A percentile compares a stretch with the other conserved stretches of the same genome.
Conservation (phyloP, 257 asterid genomes). For the Capsicum baccatum region DNA sequence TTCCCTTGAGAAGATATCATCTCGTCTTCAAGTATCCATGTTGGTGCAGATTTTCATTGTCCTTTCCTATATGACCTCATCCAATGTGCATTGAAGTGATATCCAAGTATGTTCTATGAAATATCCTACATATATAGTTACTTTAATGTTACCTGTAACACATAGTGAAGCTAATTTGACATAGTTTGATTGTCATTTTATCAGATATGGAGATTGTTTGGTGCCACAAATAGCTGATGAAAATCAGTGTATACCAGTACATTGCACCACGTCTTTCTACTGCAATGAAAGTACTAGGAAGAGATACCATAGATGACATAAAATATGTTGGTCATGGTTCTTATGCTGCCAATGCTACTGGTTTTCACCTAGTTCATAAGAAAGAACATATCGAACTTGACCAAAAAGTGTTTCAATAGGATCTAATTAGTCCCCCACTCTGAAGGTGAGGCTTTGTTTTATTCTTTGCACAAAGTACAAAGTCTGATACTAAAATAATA, state of each 20-base stretch:
- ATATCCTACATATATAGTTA: neutral
- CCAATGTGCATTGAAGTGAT: constrained; percentile 90
- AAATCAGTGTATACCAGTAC: constrained; percentile 88
- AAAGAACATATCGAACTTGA: constrained; percentile 75
- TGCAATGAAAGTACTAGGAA: constrained; percentile 68
- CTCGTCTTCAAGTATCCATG: constrained; percentile 45
- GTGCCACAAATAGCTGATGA: constrained; percentile 97
- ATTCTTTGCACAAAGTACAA: constrained; percentile 18
- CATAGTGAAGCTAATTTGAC: neutral
- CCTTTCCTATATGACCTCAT: constrained; percentile 92
- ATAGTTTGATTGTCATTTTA: constrained; percentile 27
- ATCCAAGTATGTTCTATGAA: constrained; percentile 69
- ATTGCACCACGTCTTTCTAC: constrained; percentile 76
- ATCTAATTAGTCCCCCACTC: constrained; percentile 46
- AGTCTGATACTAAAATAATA: neutral
- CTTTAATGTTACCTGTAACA: neutral
- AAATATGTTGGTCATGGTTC: constrained; percentile 85
- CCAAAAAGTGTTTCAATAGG: constrained; percentile 73
- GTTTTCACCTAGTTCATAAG: constrained; percentile 66
- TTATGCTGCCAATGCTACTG: constrained; percentile 95
- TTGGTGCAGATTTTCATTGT: constrained; percentile 53
- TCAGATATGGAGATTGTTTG: constrained; percentile 92
- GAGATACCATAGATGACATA: constrained; percentile 76
- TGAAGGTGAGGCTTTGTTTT: constrained; percentile 6
- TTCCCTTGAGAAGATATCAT: constrained; percentile 62